These are phyloP conservation scores for Lachancea sp. DNA, from an alignment of 805 yeast genomes.

Conservation along the genomic window DNA sequence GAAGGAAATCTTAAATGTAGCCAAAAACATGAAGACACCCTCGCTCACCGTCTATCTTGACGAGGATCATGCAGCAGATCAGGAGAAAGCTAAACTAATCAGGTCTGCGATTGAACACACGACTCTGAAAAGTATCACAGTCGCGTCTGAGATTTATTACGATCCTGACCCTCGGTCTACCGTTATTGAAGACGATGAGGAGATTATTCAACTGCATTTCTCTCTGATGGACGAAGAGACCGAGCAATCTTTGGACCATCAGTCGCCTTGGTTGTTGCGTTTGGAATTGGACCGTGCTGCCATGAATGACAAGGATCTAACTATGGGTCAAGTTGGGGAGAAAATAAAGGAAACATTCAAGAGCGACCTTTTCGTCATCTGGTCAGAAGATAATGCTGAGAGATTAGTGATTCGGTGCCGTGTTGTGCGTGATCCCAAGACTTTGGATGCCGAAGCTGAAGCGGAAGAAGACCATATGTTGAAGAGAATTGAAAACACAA, in stretches of 20 bases:
- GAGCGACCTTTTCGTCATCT: constrained; percentile 91
- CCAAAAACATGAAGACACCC: constrained; percentile 99
- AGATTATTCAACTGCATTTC: constrained; percentile 94
- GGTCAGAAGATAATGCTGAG: constrained; percentile 99
- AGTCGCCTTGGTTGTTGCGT: constrained; percentile 97
- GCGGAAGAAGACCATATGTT: constrained; percentile 96
- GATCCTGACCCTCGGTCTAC: constrained; percentile 98
- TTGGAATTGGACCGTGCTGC: constrained; percentile 96
- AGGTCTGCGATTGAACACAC: constrained; percentile 98
- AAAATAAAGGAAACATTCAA: constrained; percentile 89
- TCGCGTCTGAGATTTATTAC: constrained; percentile 94
- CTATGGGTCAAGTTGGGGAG: constrained; percentile 97
- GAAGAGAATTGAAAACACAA: constrained; percentile 90
- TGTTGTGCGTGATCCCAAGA: constrained; percentile 93
- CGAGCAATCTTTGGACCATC: constrained; percentile 87
- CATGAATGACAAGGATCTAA: constrained; percentile 95
- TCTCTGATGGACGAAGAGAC: constrained; percentile 97
- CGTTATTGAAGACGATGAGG: constrained; percentile 94
- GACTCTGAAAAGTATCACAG: constrained; percentile 85
- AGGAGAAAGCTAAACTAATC: constrained; percentile 88
- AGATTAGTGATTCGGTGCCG: constrained; percentile 96
- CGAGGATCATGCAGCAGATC: constrained; percentile 74
- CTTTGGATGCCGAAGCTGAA: constrained; percentile 87
- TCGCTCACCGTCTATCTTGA: constrained; percentile 90
- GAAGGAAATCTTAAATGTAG: constrained; percentile 96